A percentile compares a stretch with the other conserved stretches of the same genome.
Evolutionary conservation across 208 protist species (phyloP).

Genomic region (Tritrichomonas musculus): DNA sequence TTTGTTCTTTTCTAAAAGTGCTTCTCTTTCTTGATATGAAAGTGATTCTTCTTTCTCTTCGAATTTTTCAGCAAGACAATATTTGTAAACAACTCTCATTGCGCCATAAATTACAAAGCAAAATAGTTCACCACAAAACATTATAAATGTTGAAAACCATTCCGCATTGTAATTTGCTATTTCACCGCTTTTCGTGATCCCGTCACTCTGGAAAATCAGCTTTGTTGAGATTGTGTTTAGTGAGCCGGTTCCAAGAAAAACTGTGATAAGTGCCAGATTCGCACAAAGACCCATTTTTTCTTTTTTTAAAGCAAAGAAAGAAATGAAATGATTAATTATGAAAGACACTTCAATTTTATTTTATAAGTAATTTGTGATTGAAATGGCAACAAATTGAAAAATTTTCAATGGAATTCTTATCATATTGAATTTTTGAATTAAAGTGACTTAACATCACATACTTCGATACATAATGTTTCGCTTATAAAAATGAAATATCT

Average conservation of each 20-base stretch:
- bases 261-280: no score
- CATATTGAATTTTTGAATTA: no score
- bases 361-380: no score
- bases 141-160: background rate
- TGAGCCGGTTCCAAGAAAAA: background rate
- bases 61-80: background rate
- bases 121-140: background rate
- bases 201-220: background rate
- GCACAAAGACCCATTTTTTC: no score
- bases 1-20: background rate
- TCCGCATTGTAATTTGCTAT: background rate
- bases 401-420: no score
- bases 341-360: no score
- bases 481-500: no score
- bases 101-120: background rate
- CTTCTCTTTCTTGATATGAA: background rate
- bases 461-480: no score
- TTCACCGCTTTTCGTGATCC: background rate
- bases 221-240: background rate
- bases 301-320: no score
- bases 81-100: background rate
- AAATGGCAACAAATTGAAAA: no score
- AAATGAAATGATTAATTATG: no score
- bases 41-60: background rate
- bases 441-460: no score